These are phyloP conservation scores for Larix kaempferi DNA, from an alignment of 75 land plant species.

Conservation along the genomic window DNA sequence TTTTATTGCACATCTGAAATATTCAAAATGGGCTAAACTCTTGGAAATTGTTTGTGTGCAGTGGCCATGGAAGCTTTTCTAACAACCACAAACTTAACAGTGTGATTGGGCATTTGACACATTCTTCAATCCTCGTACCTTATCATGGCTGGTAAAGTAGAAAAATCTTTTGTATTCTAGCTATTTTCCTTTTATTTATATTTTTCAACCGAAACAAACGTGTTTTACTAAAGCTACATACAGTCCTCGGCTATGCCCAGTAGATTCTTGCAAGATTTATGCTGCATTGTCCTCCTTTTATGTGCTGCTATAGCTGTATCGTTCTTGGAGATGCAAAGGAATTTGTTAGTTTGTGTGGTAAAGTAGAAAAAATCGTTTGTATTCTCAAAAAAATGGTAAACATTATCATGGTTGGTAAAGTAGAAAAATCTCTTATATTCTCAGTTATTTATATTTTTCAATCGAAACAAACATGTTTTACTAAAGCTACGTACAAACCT, in stretches of 20 bases:
- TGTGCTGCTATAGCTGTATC: too few relatives aligned
- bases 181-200: constrained; percentile 8
- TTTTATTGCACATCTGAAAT: neutral
- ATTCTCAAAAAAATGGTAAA: too few relatives aligned
- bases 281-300: too few relatives aligned
- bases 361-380: too few relatives aligned
- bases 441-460: constrained; percentile 1
- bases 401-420: constrained; percentile 91
- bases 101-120: constrained; percentile 75
- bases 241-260: too few relatives aligned
- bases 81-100: constrained; percentile 55
- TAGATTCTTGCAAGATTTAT: too few relatives aligned
- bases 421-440: neutral
- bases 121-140: constrained; percentile 90
- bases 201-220: neutral
- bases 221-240: too few relatives aligned
- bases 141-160: constrained; percentile 79
- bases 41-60: constrained; percentile 22
- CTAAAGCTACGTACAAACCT: too few relatives aligned
- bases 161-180: neutral
- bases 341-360: too few relatives aligned
- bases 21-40: neutral
- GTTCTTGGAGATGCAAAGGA: too few relatives aligned
- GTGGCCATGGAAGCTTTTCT: constrained; percentile 98
- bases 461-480: neutral